Base-by-base conservation (phyloP, 2,329 filamentous ascomycete genomes). In the Coniochaeta sp. region DNA sequence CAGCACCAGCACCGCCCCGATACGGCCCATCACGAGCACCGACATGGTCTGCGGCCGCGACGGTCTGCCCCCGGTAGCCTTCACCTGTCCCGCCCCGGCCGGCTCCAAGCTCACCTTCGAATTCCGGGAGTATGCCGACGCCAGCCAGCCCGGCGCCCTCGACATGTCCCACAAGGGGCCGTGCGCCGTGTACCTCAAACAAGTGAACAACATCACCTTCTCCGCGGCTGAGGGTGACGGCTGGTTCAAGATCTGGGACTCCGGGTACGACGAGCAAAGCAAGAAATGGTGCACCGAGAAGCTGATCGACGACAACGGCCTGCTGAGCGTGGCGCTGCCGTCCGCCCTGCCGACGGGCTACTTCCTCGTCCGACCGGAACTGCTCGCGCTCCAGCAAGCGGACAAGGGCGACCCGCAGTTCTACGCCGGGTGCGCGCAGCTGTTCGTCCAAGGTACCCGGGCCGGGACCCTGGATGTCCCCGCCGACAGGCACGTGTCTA, bases 211-310 rank as follows among this genome's bases (percentile, higher is more conserved):
- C 61, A 84, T 86, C 61, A 74, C 74, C 14, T 70, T 69, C 17
- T 17, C 38, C 38, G 38, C 38, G 14, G 84, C 84, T 57, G 75
- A 79, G 26, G 88, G 89, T 5, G 74, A 78, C 58, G 89, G 89
- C 43, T 93, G 89, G 89, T 89, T 92, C 80, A 91, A 91, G 79
- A 69, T 92, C 69, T 90, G 81, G 78, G 82, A 89, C 61, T 80
- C 87, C 58, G 87, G 86, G 54, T 90, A 89, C 72, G 79, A 89
- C 66, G 70, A 74, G 6, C 65, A 70, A 6, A 76, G 77, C 1
- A 71, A 76, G 31, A 76, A 83, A 69, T 92, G 89, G 88, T 91
- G 89, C 73, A 88, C 86, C 3, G 83, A 90, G 68, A 84, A 83
- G 62, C 77, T 92, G 61, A 88, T 88, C 61, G 78, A 74, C 59